These are phyloP conservation scores for Hemileccinum rubropunctum DNA, from an alignment of 768 basidiomycete species.

Conservation along the genomic window DNA sequence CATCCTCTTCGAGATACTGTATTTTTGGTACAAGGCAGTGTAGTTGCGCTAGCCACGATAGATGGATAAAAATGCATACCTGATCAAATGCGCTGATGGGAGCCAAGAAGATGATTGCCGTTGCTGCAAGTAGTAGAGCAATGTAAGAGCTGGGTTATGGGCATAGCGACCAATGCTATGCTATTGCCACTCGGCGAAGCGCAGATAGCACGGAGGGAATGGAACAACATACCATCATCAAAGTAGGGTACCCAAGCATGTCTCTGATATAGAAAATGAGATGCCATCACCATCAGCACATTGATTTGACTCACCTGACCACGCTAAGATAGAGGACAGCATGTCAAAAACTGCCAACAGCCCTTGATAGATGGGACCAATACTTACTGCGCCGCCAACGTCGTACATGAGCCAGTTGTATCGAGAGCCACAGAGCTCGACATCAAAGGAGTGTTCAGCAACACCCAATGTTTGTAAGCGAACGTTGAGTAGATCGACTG, in stretches of 20 bases:
- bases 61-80: constrained; percentile 36
- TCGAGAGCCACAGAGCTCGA: constrained; percentile 56
- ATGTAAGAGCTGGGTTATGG: constrained; percentile 8
- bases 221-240: constrained; percentile 62
- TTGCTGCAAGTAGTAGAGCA: constrained; percentile 42
- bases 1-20: constrained; percentile 81
- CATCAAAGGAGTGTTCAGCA: constrained; percentile 71
- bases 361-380: not conserved
- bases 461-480: constrained; percentile 80
- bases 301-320: constrained; percentile 49
- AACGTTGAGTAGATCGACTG: constrained; percentile 77
- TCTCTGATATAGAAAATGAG: constrained; percentile 43
- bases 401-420: constrained; percentile 82
- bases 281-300: constrained; percentile 11
- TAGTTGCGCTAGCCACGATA: not conserved
- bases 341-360: not conserved
- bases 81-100: constrained; percentile 88
- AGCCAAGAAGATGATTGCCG: constrained; percentile 83
- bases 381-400: constrained; percentile 76
- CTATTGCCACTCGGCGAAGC: constrained; percentile 9
- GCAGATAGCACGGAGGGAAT: constrained; percentile 5
- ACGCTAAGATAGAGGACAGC: constrained; percentile 38
- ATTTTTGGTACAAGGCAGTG: constrained; percentile 13
- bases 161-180: constrained; percentile 18
- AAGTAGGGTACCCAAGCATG: constrained; percentile 85